Base-by-base conservation (phyloP, 2,329 filamentous ascomycete species). In the Fusarium temperatum region DNA sequence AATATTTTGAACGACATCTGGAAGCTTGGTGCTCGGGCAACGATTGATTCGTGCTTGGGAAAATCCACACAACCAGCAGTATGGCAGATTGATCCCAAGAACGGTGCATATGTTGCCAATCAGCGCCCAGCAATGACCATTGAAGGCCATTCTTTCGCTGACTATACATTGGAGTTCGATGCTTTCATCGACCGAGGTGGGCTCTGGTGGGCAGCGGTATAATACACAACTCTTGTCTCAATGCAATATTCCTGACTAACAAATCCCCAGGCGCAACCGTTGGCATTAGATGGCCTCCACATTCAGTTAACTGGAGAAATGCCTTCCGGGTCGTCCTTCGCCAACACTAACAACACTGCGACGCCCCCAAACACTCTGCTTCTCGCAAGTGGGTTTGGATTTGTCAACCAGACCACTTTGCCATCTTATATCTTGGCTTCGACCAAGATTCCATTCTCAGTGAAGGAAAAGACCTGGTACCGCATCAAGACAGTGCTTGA, bases 101-200 rank as follows among this genome's bases (percentile, higher is more conserved):
- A 48, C 13, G 60, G 63, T 15, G 63, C 36, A n/a, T 32, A 65
- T 26, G 22, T 66, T 8, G 36, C 53, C 24, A 41, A 30, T 9
- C 28, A 65, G n/a, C 38, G 60, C 24, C 63, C 48, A 20, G 63
- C 63, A 24, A 63, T 47, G 22, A 66, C 60, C 18, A 63, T 65
- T 13, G n/a, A 57, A 18, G 35, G 47, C 4, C 48, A 30, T 42
- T 36, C 53, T 30, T 38, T 66, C n/a, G 48, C 39, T 2, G 57
- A 65, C 24, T 51, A 66, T 26, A 66, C 63, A n/a, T 13, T 66
- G 4, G 63, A 66, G 45, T 66, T 64, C n/a, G 63, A 64, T 22
- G 24, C 63, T 15, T 39, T 45, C 20, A 55, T 64, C 13, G 26
- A 32, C 30, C 50, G 63, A n/a, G 59, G 63, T 8, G 59, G 63